These are phyloP conservation scores for Psophocarpus tetragonolobus DNA, from an alignment of 306 rosid genomes.

Conservation along the genomic window DNA sequence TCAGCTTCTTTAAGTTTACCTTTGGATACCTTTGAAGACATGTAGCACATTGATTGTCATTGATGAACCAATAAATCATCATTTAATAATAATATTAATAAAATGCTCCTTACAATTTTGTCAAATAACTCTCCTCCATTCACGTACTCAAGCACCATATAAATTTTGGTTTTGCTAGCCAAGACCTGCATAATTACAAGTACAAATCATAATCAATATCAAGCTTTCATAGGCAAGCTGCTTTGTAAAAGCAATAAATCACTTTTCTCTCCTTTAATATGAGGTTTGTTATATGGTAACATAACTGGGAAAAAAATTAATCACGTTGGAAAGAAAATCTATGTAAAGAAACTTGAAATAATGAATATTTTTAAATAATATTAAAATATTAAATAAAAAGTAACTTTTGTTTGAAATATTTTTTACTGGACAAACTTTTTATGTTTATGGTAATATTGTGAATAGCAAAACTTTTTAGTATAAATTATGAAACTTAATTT, in stretches of 20 bases:
- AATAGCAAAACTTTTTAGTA: too few species aligned
- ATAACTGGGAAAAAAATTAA: too few species aligned
- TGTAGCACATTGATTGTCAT: slow-evolving; percentile 8
- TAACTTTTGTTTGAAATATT: too few species aligned
- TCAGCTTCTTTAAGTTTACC: slow-evolving; percentile 67
- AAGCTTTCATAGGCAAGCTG: background rate
- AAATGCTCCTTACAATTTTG: slow-evolving; percentile 61
- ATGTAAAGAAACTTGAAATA: too few species aligned
- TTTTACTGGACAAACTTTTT: too few species aligned
- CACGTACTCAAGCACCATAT: slow-evolving; percentile 84
- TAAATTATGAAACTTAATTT: too few species aligned
- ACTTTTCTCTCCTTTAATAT: background rate
- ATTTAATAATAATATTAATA: background rate
- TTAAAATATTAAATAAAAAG: too few species aligned
- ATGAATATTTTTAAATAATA: too few species aligned
- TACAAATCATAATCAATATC: slow-evolving; percentile 15
- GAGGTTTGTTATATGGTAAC: too few species aligned
- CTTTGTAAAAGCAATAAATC: background rate
- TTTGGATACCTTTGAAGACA: slow-evolving; percentile 59
- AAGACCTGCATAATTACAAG: slow-evolving; percentile 58
- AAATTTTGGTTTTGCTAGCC: slow-evolving; percentile 91
- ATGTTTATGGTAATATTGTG: too few species aligned
- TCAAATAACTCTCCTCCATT: slow-evolving; percentile 85
- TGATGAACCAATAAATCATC: background rate
- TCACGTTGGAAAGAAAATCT: too few species aligned